Evolutionary conservation across 768 basidiomycete genomes (phyloP).

Genomic region (Cystofilobasidium bisporidii): DNA sequence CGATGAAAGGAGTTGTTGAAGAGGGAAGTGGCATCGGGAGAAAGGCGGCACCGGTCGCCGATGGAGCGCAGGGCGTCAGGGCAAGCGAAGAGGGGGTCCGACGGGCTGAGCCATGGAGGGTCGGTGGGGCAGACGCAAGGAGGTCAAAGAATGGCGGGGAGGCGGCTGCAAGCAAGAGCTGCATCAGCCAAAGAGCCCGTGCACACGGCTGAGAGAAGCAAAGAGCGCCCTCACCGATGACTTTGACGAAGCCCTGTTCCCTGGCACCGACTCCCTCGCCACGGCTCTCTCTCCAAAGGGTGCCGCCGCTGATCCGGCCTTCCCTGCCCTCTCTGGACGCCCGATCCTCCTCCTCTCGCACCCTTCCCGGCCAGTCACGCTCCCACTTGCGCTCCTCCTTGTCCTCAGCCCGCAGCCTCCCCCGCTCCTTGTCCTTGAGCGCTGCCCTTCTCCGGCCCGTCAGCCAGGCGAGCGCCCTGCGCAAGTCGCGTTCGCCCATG

Average conservation of each 20-base stretch:
- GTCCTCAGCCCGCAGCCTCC: background rate
- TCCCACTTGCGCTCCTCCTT: constrained; percentile 7
- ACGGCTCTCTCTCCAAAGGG: constrained; percentile 12
- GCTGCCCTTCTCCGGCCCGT: background rate
- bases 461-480: background rate
- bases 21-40: background rate
- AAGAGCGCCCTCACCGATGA: background rate
- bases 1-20: background rate
- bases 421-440: background rate
- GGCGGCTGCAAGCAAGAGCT: background rate
- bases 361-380: background rate
- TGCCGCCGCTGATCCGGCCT: constrained; percentile 16
- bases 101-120: background rate
- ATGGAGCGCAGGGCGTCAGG: background rate
- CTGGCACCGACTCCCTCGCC: background rate
- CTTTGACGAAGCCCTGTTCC: too few species aligned
- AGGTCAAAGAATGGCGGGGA: background rate
- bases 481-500: constrained; percentile 13
- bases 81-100: background rate
- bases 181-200: background rate
- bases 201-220: too few species aligned
- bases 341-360: constrained; percentile 7
- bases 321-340: constrained; percentile 1
- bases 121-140: background rate
- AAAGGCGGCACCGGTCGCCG: constrained; percentile 8